Base-by-base conservation (phyloP, 441 rosid species). In the Corymbia citriodora region DNA sequence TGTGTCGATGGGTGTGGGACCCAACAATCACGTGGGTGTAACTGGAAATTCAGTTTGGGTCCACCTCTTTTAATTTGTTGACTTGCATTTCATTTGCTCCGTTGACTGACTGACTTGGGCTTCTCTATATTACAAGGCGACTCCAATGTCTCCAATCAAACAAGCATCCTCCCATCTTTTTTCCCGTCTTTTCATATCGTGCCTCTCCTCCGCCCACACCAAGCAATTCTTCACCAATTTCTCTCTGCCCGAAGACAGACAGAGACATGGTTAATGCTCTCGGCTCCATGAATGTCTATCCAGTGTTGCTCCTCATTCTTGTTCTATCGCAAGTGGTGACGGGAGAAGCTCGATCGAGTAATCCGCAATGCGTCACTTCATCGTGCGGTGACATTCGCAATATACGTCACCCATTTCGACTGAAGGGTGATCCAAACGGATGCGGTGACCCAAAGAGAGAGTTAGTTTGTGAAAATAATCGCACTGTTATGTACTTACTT, bases 341-440 rank as follows among this genome's bases (percentile, higher is more conserved):
- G 12, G 27, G 68, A 1, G 0, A 61, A 2, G 68, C 16, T 2
- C 0, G 2, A 15, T n/a, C 2, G 2, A 27, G 31, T 27, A 61
- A 61, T 61, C 4, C 17, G 3, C 4, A 2, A 7, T 61, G 68
- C 4, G 1, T 9, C 2, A 8, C 68, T 61, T 61, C 68, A 27
- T 61, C 68, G 0, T 61, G 31, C 6, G 68, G 68, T 12, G 17
- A 27, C 3, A 27, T 61, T 61, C 68, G 1, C 16, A 9, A 61
- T 0, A 61, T 61, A 6, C 5, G 0, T 27, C 0, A 12, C 4
- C 31, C 68, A 1, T 61, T 61, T 12, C 31, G 17, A 61, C 0
- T 61, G 9, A 61, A 61, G 9, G 11, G 31, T 27, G 68, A 61
- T 0, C 68, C 16, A 1, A 61, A 61, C 1, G 16, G 2, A 61